These are phyloP conservation scores for Entomortierella chlamydospora DNA, from an alignment of 192 early-diverging fungal species.

Conservation along the genomic window DNA sequence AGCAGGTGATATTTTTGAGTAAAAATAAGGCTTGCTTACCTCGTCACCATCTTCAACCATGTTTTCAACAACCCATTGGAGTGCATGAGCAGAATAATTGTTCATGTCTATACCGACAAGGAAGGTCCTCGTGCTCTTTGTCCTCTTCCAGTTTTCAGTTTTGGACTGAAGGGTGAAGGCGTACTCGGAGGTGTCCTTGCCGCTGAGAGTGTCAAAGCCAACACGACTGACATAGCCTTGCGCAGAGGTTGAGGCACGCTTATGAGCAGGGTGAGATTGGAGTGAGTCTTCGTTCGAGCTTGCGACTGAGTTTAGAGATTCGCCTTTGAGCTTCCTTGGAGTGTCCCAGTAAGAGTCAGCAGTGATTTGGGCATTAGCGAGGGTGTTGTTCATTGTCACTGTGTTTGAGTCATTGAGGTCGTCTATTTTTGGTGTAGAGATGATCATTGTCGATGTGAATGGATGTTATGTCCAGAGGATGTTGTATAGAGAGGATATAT, in stretches of 20 bases:
- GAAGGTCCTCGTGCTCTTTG: slow-evolving; percentile 55
- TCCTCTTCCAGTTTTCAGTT: slow-evolving; percentile 40
- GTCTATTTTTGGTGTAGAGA: slow-evolving; percentile 38
- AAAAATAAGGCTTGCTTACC: slow-evolving; percentile 7
- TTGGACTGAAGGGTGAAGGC: slow-evolving; percentile 45
- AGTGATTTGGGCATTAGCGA: slow-evolving; percentile 31
- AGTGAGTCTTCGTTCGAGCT: slow-evolving; percentile 1
- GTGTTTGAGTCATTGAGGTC: slow-evolving; percentile 28
- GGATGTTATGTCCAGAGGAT: too few species aligned
- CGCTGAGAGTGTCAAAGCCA: slow-evolving; percentile 48
- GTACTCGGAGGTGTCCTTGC: slow-evolving; percentile 39
- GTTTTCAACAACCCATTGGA: slow-evolving; percentile 62
- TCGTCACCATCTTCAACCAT: slow-evolving; percentile 68
- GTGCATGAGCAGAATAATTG: slow-evolving; percentile 65
- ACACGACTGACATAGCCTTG: slow-evolving; percentile 42
- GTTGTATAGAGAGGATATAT: too few species aligned
- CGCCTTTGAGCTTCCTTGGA: slow-evolving; percentile 2
- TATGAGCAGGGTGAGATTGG: background rate
- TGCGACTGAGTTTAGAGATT: background rate
- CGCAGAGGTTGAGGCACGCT: background rate
- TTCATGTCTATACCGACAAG: slow-evolving; percentile 68
- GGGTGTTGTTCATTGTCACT: slow-evolving; percentile 34
- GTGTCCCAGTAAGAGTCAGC: slow-evolving; percentile 6
- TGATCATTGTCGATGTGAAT: slow-evolving; percentile 22
- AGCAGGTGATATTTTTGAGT: too few species aligned